Base-by-base conservation (phyloP, 306 rosid species). In the Parietaria judaica region DNA sequence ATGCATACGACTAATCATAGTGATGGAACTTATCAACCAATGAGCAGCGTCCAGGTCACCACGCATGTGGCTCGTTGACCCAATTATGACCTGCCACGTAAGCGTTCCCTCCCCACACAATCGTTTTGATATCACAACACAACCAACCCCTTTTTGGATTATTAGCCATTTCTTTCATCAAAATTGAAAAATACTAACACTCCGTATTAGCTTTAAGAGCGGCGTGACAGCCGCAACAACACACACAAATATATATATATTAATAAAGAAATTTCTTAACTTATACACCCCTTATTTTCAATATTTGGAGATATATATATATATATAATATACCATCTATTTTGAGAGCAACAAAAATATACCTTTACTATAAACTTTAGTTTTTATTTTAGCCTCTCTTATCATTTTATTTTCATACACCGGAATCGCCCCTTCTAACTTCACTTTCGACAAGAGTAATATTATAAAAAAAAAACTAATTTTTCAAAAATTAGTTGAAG, bases 111-210 rank as follows among this genome's bases (percentile, higher is more conserved):
- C 46, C 13, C 11, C 13, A 36, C 16, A 49, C 51, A 41, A 50
- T 44, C 14, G 45, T 14, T 56, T 14, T 23, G 37, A 48, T 13
- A 16, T 47, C 65, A 61, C 41, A 57, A 38, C 41, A 13, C 47
- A 55, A 70, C 60, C 70, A 75, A 79, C 81, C 69, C 50, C 6
- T 31, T 54, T 16, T 66, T 63, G 77, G 54, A 70, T 14, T 58
- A 48, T 62, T 46, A 49, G 51, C 14, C 35, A 17, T 44, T 46
- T 31, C 48, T 45, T 46, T 60, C 52, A 43, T 14, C 14, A 60
- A 44, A 9, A 14, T 6, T 23, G 31, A 23, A 23, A 41, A 43
- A 10, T 41, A 44, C 11, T n/a, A 43, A 60, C 16, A 45, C 13
- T 23, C 36, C 14, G 3, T 5, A 46, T 41, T 5, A 15, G 7